Evolutionary conservation across 306 rosid species (phyloP).

Genomic region (Fagus sylvatica): DNA sequence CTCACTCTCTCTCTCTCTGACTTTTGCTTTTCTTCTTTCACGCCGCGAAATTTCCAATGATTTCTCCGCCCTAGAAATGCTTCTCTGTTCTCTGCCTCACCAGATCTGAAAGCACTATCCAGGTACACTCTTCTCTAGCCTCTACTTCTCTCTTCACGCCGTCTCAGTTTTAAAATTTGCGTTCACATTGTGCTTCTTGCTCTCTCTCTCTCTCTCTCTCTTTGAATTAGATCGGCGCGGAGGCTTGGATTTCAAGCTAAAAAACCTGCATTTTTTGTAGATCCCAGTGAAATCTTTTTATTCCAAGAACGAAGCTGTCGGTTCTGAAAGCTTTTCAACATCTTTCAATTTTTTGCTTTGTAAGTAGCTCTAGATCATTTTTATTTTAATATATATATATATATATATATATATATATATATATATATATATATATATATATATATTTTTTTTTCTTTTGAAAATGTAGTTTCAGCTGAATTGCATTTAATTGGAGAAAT

Average conservation of each 20-base stretch:
- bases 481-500: conserved; percentile 4
- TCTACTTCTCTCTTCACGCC: background rate
- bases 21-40: conserved; percentile 39
- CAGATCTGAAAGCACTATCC: conserved; percentile 51
- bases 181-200: conserved; percentile 10
- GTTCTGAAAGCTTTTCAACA: conserved; percentile 21
- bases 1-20: conserved; percentile 29
- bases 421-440: background rate
- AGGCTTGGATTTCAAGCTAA: conserved; percentile 19
- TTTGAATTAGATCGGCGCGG: conserved; percentile 25
- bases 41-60: conserved; percentile 32
- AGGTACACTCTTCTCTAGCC: conserved; percentile 11
- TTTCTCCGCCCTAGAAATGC: conserved; percentile 43
- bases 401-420: background rate
- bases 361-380: conserved; percentile 12
- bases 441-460: background rate
- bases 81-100: conserved; percentile 22
- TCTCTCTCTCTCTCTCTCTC: background rate
- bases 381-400: background rate
- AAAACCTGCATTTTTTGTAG: conserved; percentile 45
- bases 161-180: background rate
- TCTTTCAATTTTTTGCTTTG: conserved; percentile 16
- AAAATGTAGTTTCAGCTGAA: conserved; percentile 23
- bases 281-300: conserved; percentile 26
- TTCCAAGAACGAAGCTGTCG: conserved; percentile 1